Evolutionary conservation across 2,329 filamentous ascomycete genomes (phyloP), one percentile per base, ranked within the genome.

Genomic region (Aspergillus viridinutans): DNA sequence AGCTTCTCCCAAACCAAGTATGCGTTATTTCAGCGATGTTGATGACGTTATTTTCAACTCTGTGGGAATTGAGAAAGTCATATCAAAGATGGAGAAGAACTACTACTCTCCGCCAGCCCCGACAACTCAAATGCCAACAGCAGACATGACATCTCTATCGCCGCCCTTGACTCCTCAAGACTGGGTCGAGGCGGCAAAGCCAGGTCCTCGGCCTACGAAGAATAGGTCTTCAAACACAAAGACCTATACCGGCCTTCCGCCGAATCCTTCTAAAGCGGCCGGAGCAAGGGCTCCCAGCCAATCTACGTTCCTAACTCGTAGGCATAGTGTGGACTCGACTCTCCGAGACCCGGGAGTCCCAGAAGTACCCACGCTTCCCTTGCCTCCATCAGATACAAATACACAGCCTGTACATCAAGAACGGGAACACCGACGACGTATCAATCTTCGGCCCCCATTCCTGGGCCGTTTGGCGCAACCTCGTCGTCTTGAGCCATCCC

Each of bases 111-210:
- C 64, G 2, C 62, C 20, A 55, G 57, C 35, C 42, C 29, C 23
- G 12, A 53, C 49, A 9, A 57, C 56, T 12, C 61, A 64, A 1
- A 59, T 63, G 32, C 35, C 51, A 14, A 42, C 52, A 8, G 52
- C 58, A 2, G 60, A 50, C 38, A 49, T 32, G 42, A 57, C 35
- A 17, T 62, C 58, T 29, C 64, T 67, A 2, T 73, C 72, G 1
- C 67, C 69, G 4, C 70, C 69, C 3, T 59, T 76, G n/a, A 74
- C 73, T 3, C 72, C 74, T 4, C 68, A 75, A 51, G 75, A 77
- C 51, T 77, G 75, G 75, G 55, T 77, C 38, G 74, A 75, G 38
- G 75, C 75, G 23, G 74, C 73, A 23, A 69, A 69, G 55, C 58
- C 70, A 45, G 59, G 54, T 6, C 62, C 61, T 29, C 63, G 61